Percentiles rank a stretch among this genome's conserved stretches.
Evolutionary conservation across 352 stramenopile species (phyloP).

Genomic region (Globisporangium canariense): DNA sequence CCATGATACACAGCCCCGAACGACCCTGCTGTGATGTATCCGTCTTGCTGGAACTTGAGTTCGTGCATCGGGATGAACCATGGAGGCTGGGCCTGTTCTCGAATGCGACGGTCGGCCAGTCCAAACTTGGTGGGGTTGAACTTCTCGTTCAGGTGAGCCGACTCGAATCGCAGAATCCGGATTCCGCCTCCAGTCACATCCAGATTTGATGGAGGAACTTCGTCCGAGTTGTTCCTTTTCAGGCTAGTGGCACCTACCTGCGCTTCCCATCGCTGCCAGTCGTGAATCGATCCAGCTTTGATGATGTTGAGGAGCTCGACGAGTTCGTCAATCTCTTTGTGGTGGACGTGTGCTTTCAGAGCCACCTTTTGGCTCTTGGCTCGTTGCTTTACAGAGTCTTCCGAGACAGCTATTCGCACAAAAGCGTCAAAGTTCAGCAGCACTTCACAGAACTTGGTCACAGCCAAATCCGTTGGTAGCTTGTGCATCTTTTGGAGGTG

Average conservation of each 20-base stretch:
- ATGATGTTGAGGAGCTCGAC: constrained; percentile 4
- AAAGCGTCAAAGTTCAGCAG: constrained; percentile 10
- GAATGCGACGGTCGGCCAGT: constrained; percentile 9
- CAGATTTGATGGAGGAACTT: not conserved
- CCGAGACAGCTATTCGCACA: constrained; percentile 10
- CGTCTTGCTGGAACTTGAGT: constrained; percentile 13
- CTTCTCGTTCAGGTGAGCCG: constrained; percentile 13
- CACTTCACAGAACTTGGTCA: constrained; percentile 10
- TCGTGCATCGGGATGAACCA: constrained; percentile 20
- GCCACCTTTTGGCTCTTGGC: constrained; percentile 7
- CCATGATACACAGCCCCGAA: constrained; percentile 23
- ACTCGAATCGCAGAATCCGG: constrained; percentile 9
- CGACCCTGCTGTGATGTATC: constrained; percentile 16
- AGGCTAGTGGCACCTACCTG: not conserved
- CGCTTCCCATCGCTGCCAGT: constrained; percentile 10
- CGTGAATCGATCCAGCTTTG: not conserved
- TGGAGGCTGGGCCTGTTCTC: constrained; percentile 7
- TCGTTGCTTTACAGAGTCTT: constrained; percentile 1
- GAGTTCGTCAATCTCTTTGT: constrained; percentile 15
- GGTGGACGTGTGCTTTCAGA: constrained; percentile 9
- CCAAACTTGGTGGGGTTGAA: constrained; percentile 10
- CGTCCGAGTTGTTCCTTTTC: not conserved
- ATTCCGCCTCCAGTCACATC: not conserved
- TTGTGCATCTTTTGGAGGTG: constrained; percentile 14
- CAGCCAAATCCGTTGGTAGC: constrained; percentile 8